phyloP scores from a whole-genome alignment of 768 basidiomycete genomes.

The Pholiota conissans region DNA sequence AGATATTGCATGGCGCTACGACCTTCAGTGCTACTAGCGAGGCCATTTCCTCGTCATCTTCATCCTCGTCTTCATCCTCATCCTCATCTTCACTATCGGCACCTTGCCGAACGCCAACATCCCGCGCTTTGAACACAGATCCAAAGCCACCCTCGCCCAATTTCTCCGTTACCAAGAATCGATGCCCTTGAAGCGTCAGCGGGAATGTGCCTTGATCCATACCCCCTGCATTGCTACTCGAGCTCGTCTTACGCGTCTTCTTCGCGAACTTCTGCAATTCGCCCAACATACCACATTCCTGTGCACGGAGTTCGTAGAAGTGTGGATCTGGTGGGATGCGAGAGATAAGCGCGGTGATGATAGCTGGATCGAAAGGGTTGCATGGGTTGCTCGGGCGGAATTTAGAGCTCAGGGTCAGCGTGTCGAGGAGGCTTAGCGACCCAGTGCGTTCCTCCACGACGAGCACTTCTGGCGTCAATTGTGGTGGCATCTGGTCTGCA shows the following conservation, averaged over 20 bases:
- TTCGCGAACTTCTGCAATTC: slow-evolving; percentile 72
- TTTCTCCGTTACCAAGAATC: slow-evolving; percentile 78
- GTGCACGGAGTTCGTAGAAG: slow-evolving; percentile 58
- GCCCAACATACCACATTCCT: slow-evolving; percentile 61
- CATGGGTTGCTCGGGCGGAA: slow-evolving; percentile 86
- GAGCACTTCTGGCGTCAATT: slow-evolving; percentile 24
- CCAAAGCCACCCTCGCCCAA: slow-evolving; percentile 98
- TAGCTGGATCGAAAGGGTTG: slow-evolving; percentile 74
- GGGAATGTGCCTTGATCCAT: slow-evolving; percentile 44
- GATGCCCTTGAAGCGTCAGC: slow-evolving; percentile 61
- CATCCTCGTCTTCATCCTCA: slow-evolving; percentile 47
- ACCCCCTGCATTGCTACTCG: slow-evolving; percentile 31
- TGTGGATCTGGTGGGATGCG: slow-evolving; percentile 58
- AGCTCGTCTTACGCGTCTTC: slow-evolving; percentile 44
- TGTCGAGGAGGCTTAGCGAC: slow-evolving; percentile 63
- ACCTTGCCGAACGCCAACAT: slow-evolving; percentile 40
- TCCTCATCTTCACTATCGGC: slow-evolving; percentile 52
- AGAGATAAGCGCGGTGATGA: slow-evolving; percentile 64
- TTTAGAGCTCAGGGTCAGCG: slow-evolving; percentile 56
- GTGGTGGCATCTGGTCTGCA: slow-evolving; percentile 20
- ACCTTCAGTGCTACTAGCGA: slow-evolving; percentile 86
- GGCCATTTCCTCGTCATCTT: slow-evolving; percentile 52
- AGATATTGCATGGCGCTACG: slow-evolving; percentile 83
- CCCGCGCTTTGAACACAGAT: slow-evolving; percentile 85
- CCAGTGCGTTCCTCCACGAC: slow-evolving; percentile 62